phyloP scores from a whole-genome alignment of 1,139 yeast species.

The Geotrichum restrictum region DNA sequence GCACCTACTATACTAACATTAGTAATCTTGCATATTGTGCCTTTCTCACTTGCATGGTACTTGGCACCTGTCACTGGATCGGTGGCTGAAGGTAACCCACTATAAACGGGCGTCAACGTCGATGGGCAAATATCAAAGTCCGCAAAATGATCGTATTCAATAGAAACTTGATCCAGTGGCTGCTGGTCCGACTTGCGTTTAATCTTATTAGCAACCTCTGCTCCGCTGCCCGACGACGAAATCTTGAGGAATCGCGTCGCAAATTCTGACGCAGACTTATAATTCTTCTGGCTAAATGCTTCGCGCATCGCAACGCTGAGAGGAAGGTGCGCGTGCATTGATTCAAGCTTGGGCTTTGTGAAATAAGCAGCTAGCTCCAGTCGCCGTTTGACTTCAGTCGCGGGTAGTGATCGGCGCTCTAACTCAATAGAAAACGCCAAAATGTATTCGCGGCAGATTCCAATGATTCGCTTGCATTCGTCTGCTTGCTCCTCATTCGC shows the following conservation, averaged over 20 bases:
- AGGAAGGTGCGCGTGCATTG: conserved; percentile 81
- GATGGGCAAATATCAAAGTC: conserved; percentile 87
- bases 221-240: conserved; percentile 62
- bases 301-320: conserved; percentile 93
- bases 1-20: conserved; percentile 78
- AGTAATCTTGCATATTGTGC: conserved; percentile 73
- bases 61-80: conserved; percentile 91
- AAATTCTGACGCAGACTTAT: conserved; percentile 81
- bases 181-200: conserved; percentile 74
- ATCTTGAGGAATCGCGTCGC: conserved; percentile 77
- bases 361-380: conserved; percentile 94
- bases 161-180: conserved; percentile 80
- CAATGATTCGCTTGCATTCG: conserved; percentile 68
- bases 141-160: conserved; percentile 89
- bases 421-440: conserved; percentile 87
- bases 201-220: conserved; percentile 82
- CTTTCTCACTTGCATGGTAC: conserved; percentile 74
- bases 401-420: conserved; percentile 73
- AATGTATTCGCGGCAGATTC: conserved; percentile 82
- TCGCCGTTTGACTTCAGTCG: conserved; percentile 69
- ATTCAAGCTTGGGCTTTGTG: conserved; percentile 76
- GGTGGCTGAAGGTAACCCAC: conserved; percentile 60
- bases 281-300: conserved; percentile 83
- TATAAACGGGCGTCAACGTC: conserved; percentile 82
- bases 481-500: conserved; percentile 69